These are phyloP conservation scores for Chaetomiaceae sp. DNA, from an alignment of 2,329 filamentous ascomycete species.

Conservation along the genomic window DNA sequence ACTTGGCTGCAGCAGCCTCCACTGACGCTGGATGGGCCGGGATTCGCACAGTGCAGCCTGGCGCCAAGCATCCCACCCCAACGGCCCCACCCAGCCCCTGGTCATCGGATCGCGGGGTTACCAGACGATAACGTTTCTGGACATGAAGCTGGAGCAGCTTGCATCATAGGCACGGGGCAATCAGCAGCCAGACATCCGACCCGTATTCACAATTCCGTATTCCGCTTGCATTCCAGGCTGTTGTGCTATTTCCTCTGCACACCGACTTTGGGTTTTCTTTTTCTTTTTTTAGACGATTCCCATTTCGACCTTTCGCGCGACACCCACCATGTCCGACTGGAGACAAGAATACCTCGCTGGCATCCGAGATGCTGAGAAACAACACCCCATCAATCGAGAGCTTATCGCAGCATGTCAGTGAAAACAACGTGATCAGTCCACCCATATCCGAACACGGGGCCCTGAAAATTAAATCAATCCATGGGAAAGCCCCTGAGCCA, in stretches of 20 bases:
- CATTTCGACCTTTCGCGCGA: background rate
- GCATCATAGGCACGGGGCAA: too few species aligned
- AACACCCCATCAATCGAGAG: slow-evolving; percentile 55
- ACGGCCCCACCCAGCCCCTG: background rate
- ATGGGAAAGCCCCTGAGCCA: too few species aligned
- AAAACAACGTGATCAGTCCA: slow-evolving; percentile 11
- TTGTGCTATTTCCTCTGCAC: background rate
- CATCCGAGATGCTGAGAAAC: slow-evolving; percentile 66
- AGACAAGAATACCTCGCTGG: slow-evolving; percentile 74
- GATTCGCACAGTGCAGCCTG: background rate
- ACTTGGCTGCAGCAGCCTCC: too few species aligned
- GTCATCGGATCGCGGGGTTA: slow-evolving; percentile 9
- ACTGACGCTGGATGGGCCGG: too few species aligned
- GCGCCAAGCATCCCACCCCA: background rate
- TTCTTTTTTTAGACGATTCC: background rate
- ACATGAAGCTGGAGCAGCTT: slow-evolving; percentile 4
- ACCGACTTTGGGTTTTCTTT: background rate
- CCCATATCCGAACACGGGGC: background rate
- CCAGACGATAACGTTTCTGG: background rate
- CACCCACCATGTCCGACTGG: slow-evolving; percentile 59
- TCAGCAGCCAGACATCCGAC: too few species aligned
- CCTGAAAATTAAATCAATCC: too few species aligned
- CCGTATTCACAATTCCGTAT: background rate
- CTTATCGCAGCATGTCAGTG: slow-evolving; percentile 74
- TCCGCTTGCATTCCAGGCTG: background rate